phyloP scores from a whole-genome alignment of 192 early-diverging fungal species.

The Gonapodya sp. region DNA sequence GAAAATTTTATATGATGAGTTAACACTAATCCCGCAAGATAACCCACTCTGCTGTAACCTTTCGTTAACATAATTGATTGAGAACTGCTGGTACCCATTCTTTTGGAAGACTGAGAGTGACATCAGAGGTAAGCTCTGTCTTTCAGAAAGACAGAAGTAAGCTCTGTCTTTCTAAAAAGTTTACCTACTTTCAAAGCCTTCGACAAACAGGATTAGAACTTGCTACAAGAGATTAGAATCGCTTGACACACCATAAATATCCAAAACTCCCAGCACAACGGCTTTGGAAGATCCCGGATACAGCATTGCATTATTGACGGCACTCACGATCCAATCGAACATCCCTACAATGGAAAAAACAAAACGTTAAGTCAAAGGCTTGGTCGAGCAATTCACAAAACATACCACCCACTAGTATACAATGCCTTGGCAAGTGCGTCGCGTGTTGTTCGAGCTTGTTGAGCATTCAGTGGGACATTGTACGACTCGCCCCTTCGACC shows the following conservation, averaged over 20 bases:
- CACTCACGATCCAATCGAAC: slow-evolving; percentile 97
- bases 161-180: neutral
- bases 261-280: slow-evolving; percentile 77
- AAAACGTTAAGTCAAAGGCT: slow-evolving; percentile 15
- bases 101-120: slow-evolving; percentile 60
- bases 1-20: slow-evolving; percentile 54
- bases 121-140: neutral
- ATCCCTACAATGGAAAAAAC: slow-evolving; percentile 66
- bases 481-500: slow-evolving; percentile 20
- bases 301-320: slow-evolving; percentile 81
- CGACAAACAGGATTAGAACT: neutral
- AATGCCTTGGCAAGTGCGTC: slow-evolving; percentile 80
- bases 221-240: neutral
- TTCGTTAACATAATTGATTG: slow-evolving; percentile 44
- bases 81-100: slow-evolving; percentile 98
- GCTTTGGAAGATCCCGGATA: slow-evolving; percentile 48
- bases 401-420: slow-evolving; percentile 6
- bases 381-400: slow-evolving; percentile 7
- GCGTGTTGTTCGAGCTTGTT: slow-evolving; percentile 80
- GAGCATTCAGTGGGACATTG: slow-evolving; percentile 77
- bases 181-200: neutral
- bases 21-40: neutral
- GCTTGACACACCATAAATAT: slow-evolving; percentile 73
- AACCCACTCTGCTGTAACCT: slow-evolving; percentile 1
- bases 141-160: too few species aligned